Evolutionary conservation across 164 flowering plant species (phyloP), one percentile per base, ranked within the genome.

Genomic region (Aristolochia californica): DNA sequence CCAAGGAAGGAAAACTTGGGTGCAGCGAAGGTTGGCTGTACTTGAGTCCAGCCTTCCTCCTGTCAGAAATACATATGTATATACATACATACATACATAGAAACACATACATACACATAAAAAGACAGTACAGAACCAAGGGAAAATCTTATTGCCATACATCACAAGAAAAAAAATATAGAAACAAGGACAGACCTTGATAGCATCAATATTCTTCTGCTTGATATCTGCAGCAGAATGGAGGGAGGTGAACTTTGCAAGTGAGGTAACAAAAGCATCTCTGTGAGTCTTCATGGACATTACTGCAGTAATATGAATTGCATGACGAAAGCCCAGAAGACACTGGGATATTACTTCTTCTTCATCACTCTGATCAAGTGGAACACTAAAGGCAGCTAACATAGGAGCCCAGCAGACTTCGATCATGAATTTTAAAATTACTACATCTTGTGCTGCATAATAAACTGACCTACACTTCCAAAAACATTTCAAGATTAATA

Each of bases 381-480:
- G 97, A 68, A 94, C 97, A 75, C 97, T 94, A 74, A 94, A 94
- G 57, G 99, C 99, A 75, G 96, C 99, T 82, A 94, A 65, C 96
- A 90, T 94, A 13, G 99, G 99, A 74, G 99, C 99, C 99, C 99
- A 94, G 70, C 99, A 90, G 40, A 78, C 97, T 77, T 94, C 99
- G 56, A 88, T 70, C 99, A 94, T 94, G 81, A 94, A 91, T 72
- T 85, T 78, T 57, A 94, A 85, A 62, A 88, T 88, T 58, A 86
- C 87, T 47, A 86, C 97, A 81, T 94, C 97, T 58, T 94, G 84
- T 45, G 99, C 99, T 11, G 99, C 94, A 79, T 94, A 91, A 74
- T 86, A 94, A 67, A 84, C 86, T 71, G 99, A 94, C 89, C 99
- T 94, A 71, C 74, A 85, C 66, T 61, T 71, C 48, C 72, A 54